Base-by-base conservation (phyloP, 164 flowering plant genomes). In the Protea cynaroides region DNA sequence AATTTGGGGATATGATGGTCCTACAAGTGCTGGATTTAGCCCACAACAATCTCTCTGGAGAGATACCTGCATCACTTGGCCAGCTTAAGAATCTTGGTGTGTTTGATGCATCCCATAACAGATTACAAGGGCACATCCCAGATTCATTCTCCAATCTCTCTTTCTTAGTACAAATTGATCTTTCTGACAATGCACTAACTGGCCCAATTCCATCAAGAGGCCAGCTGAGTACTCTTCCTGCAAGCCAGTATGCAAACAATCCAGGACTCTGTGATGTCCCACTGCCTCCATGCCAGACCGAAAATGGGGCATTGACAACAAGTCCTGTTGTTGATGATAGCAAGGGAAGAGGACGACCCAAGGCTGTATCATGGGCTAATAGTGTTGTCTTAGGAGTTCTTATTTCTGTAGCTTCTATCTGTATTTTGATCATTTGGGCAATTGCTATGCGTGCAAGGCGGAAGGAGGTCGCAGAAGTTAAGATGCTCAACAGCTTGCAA, bases 221-320 rank as follows among this genome's bases (percentile, higher is more conserved):
- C 11, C 98, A 93, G 61, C 78, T 93, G 8, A 87, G 89, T 53
- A 90, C 98, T 1, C 88, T 93, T 22, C 98, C 98, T 0, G 94
- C 89, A 6, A 76, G 64, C 52, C 96, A 88, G 68, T 90, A 79
- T 62, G 89, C 82, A 6, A 74, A 88, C 65, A 93, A 93, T 63
- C 88, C 97, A 1, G 98, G 97, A 11, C 87, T 93, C n/a, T 93
- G 98, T 52, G 97, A 97, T 1, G 87, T 90, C 53, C 98, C 98
- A 8, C 75, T 93, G 66, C 83, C 86, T 3, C 84, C 82, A 55
- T 92, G 97, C 68, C 69, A 61, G 59, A 67, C 52, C 23, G 71
- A 61, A 8, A 73, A 65, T 34, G 64, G 50, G 63, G 56, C 71
- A 53, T 64, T 78, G 0, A n/a, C 73, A 0, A 25, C 76, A 19